phyloP scores from a whole-genome alignment of 2,329 filamentous ascomycete genomes.

The Trichoderma aggressivum region DNA sequence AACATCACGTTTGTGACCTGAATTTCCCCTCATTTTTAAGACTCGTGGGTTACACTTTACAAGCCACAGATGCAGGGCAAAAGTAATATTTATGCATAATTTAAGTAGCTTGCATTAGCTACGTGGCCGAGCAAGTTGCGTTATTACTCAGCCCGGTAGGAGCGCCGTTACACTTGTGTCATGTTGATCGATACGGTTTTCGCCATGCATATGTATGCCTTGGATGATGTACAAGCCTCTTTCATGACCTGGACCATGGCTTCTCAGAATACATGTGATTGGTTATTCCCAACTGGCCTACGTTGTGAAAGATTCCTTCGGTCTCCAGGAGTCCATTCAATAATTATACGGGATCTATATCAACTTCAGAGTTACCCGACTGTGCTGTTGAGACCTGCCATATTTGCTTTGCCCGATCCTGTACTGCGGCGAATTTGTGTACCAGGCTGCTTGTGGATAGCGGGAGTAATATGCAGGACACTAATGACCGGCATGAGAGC shows the following conservation, averaged over 20 bases:
- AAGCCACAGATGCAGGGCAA: neutral
- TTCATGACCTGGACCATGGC: neutral
- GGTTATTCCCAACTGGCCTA: neutral
- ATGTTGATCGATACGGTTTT: neutral
- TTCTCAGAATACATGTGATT: neutral
- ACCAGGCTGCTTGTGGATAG: neutral
- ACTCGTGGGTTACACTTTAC: neutral
- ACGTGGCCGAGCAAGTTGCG: neutral
- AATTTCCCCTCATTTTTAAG: neutral
- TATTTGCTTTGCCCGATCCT: neutral
- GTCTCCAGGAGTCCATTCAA: no score
- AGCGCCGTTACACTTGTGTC: neutral
- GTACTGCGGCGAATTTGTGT: neutral
- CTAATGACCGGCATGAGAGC: neutral
- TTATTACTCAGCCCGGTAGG: neutral
- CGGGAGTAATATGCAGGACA: neutral
- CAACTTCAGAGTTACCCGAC: neutral
- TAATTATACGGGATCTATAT: neutral
- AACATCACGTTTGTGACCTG: neutral
- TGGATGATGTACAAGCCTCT: neutral
- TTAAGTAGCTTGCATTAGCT: neutral
- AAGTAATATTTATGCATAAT: neutral
- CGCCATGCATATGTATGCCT: neutral
- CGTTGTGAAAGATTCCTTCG: neutral
- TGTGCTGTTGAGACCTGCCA: neutral